These are phyloP conservation scores for Spongospora subterranea DNA, from an alignment of 208 protist species.

Conservation along the genomic window DNA sequence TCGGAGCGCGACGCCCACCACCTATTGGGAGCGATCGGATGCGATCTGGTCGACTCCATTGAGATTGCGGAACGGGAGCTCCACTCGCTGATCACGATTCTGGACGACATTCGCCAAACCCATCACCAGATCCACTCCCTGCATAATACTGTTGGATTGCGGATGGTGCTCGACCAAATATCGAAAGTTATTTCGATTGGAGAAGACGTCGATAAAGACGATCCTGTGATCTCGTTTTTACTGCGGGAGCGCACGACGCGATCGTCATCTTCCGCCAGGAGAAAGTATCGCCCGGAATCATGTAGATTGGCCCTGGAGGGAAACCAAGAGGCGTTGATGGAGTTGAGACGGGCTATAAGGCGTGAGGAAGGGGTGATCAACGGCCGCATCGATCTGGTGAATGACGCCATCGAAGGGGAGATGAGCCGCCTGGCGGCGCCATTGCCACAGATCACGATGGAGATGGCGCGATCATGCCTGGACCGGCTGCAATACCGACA, in stretches of 20 bases:
- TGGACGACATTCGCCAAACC: no score
- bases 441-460: no score
- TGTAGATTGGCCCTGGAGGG: background rate
- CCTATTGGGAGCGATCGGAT: background rate
- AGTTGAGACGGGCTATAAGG: background rate
- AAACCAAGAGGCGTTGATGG: background rate
- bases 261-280: no score
- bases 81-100: background rate
- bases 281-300: no score
- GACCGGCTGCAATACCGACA: background rate
- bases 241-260: no score
- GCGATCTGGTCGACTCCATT: background rate
- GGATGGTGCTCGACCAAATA: no score
- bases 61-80: background rate
- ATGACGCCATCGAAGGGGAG: background rate
- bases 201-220: no score
- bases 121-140: no score
- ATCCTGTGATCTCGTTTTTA: no score
- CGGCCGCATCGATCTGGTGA: background rate
- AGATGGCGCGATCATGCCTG: no score
- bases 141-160: no score
- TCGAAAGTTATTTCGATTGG: no score
- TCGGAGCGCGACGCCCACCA: background rate
- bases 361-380: background rate
- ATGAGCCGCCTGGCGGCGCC: background rate